Percentiles rank a stretch among this genome's conserved stretches.
phyloP scores from a whole-genome alignment of 208 protist genomes.

The Leishmania braziliensis region DNA sequence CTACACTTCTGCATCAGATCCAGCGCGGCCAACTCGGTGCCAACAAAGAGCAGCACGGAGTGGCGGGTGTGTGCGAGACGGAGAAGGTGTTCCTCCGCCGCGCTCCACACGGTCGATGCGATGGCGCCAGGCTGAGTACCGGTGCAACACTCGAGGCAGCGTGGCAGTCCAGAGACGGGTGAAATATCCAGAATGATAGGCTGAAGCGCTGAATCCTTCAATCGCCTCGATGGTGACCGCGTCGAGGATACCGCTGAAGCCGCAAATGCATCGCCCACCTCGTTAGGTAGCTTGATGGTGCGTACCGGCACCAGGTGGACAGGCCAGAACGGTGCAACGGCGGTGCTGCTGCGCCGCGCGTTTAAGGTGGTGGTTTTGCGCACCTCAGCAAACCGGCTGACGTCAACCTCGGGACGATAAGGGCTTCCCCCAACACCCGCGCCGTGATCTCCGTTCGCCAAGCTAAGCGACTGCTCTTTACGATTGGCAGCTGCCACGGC shows the following conservation, averaged over 20 bases:
- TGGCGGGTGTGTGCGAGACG: slow-evolving; percentile 61
- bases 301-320: slow-evolving; percentile 48
- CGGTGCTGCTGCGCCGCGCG: neutral
- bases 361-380: slow-evolving; percentile 10
- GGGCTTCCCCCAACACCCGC: neutral
- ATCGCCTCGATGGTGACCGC: neutral
- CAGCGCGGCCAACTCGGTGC: slow-evolving; percentile 43
- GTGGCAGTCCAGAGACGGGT: slow-evolving; percentile 39
- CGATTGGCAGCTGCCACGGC: slow-evolving; percentile 44
- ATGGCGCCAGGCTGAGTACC: slow-evolving; percentile 22
- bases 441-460: slow-evolving; percentile 1
- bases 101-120: slow-evolving; percentile 29
- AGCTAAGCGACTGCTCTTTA: slow-evolving; percentile 15
- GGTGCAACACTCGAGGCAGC: slow-evolving; percentile 49
- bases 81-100: slow-evolving; percentile 65
- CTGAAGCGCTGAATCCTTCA: slow-evolving; percentile 40
- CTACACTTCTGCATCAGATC: slow-evolving; percentile 36
- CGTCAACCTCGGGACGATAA: slow-evolving; percentile 41
- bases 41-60: slow-evolving; percentile 75
- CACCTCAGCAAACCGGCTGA: slow-evolving; percentile 44
- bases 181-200: slow-evolving; percentile 74
- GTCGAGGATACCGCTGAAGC: neutral
- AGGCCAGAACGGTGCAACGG: slow-evolving; percentile 16
- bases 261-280: slow-evolving; percentile 19
- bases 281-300: slow-evolving; percentile 55